Percentiles rank a stretch among this genome's conserved stretches.
Conservation (phyloP, 2,329 filamentous ascomycete genomes). For the Colletotrichum australisinense region DNA sequence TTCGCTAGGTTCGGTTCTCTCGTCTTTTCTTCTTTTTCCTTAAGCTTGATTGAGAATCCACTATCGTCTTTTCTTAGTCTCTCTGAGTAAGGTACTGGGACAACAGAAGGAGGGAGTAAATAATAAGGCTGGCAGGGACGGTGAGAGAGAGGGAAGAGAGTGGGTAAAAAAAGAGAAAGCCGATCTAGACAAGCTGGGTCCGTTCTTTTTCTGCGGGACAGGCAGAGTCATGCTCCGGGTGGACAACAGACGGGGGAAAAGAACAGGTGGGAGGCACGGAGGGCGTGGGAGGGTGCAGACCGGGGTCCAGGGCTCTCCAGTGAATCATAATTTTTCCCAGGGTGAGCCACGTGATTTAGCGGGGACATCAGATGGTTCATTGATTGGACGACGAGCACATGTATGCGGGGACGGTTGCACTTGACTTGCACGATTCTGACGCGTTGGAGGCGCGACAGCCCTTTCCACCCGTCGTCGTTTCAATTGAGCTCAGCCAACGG, state of each 20-base stretch:
- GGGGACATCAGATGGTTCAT: constrained; percentile 21
- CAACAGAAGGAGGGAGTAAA: background rate
- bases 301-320: constrained; percentile 20
- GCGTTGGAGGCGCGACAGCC: constrained; percentile 31
- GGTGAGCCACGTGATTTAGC: constrained; percentile 33
- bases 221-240: background rate
- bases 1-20: background rate
- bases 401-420: constrained; percentile 11
- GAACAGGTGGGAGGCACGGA: constrained; percentile 28
- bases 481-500: background rate
- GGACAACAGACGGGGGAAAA: constrained; percentile 1
- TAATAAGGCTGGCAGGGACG: background rate
- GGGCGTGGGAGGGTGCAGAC: background rate
- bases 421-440: constrained; percentile 34
- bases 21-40: background rate
- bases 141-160: background rate
- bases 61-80: background rate
- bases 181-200: background rate
- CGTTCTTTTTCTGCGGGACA: background rate
- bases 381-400: constrained; percentile 20
- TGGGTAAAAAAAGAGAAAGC: background rate
- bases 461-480: background rate
- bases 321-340: constrained; percentile 26
- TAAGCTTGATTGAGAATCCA: background rate
- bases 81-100: background rate